Evolutionary conservation across 805 yeast genomes (phyloP), one percentile per base, ranked within the genome.

Genomic region (Hanseniaspora singularis): DNA sequence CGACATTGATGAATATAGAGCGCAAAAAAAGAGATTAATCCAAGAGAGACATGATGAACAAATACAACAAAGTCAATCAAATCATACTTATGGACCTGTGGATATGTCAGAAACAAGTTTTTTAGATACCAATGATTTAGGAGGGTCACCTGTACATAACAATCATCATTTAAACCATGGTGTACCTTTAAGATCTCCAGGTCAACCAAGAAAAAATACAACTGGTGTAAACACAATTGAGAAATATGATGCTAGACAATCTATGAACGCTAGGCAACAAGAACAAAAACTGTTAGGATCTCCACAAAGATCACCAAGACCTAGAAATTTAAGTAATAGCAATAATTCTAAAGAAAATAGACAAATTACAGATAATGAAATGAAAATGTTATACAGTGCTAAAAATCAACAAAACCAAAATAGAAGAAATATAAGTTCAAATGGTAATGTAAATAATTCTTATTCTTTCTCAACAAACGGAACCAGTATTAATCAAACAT

Each of bases 141-240:
- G 55, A 54, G 56, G 38, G 8, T 33, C 42, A 2, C 45, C 42
- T n/a, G n/a, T n/a, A 39, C 51, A 32, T 11, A 19, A 34, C 26
- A 36, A 33, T 19, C 30, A 32, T 14, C 39, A 79, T 54, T 73
- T 76, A 27, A 81, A 74, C 55, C 74, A 78, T 32, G 92, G 92
- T 0, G 87, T 92, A 16, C 98, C 97, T 4, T 73, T 74, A 53
- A 85, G 85, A 42, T 85, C 96, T 2, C 98, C 98, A 0, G 98
- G 97, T 1, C 98, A 92, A 64, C 98, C 98, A 33, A 74, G 96
- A 58, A 89, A 89, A 49, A 61, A 67, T 7, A 55, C 55, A n/a
- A 57, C 50, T 38, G 66, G 59, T 27, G 53, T 53, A 49, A 63
- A 55, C 24, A 55, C 59, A 54, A 55, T 65, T 61, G 65, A 63